Percentiles rank a stretch among this genome's conserved stretches.
phyloP scores from a whole-genome alignment of 768 basidiomycete genomes.

The Coprinopsis strossmayeri region DNA sequence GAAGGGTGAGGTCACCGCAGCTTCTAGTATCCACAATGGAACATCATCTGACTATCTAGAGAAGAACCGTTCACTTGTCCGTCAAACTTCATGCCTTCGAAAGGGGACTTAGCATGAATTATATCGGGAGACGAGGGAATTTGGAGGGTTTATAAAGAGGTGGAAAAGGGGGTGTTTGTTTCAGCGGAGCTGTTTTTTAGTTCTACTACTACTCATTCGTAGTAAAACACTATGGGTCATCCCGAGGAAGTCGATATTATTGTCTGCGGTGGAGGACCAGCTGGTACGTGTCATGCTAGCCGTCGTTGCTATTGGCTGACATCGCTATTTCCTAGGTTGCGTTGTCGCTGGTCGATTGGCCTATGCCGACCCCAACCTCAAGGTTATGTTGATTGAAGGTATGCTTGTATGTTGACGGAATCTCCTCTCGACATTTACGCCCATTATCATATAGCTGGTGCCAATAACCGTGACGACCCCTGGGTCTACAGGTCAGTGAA shows the following conservation, averaged over 20 bases:
- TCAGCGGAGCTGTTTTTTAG: too few species aligned
- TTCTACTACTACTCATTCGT: neutral
- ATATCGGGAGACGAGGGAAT: too few species aligned
- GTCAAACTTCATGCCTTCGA: neutral
- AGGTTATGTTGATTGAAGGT: conserved; percentile 76
- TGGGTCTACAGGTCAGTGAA: conserved; percentile 58
- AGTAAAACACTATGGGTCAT: conserved; percentile 33
- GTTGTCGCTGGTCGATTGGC: conserved; percentile 66
- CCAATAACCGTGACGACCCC: conserved; percentile 68
- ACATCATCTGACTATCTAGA: neutral
- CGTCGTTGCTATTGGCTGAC: too few species aligned
- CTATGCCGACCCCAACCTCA: conserved; percentile 63
- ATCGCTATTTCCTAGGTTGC: conserved; percentile 34
- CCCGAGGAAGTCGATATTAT: conserved; percentile 71
- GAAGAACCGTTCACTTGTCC: neutral
- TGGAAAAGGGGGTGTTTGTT: too few species aligned
- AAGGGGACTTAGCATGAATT: neutral
- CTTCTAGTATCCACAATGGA: neutral
- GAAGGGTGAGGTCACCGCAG: neutral
- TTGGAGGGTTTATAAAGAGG: too few species aligned
- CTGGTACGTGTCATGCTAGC: conserved; percentile 38
- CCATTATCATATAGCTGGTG: conserved; percentile 38
- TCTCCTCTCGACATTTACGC: neutral
- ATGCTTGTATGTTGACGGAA: neutral
- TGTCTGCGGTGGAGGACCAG: conserved; percentile 63